These are phyloP conservation scores for Decorospora gaudefroyi DNA, from an alignment of 2,329 filamentous ascomycete species.

Conservation along the genomic window DNA sequence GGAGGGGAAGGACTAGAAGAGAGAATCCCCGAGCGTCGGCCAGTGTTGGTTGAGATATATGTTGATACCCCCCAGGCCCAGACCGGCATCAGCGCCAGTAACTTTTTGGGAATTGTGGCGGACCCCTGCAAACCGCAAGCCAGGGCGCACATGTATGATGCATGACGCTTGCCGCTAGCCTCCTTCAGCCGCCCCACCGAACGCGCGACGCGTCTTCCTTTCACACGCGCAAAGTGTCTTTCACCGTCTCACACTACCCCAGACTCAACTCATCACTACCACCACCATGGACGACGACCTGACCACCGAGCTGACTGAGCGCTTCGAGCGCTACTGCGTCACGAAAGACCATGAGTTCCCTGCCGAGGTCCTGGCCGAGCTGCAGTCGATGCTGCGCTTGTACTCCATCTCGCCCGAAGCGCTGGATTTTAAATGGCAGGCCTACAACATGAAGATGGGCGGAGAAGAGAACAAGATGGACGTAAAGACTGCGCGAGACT, in stretches of 20 bases:
- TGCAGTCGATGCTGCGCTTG: slow-evolving; percentile 83
- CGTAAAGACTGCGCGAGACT: slow-evolving; percentile 70
- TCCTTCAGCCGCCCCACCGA: slow-evolving; percentile 15
- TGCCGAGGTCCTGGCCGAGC: slow-evolving; percentile 76
- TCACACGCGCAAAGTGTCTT: slow-evolving; percentile 18
- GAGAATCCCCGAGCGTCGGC: no score
- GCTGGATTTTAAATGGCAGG: slow-evolving; percentile 98
- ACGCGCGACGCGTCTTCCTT: slow-evolving; percentile 40
- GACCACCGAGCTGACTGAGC: slow-evolving; percentile 60
- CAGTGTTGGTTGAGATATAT: no score
- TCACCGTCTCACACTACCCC: slow-evolving; percentile 9
- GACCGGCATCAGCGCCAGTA: slow-evolving; percentile 6
- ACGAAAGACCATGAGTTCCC: slow-evolving; percentile 62
- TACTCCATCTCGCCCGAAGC: slow-evolving; percentile 83
- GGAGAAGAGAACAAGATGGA: slow-evolving; percentile 73
- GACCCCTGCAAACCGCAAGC: no score
- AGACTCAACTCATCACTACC: no score
- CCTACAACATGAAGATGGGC: slow-evolving; percentile 94
- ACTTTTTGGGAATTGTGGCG: slow-evolving; percentile 21
- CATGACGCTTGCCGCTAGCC: slow-evolving; percentile 24
- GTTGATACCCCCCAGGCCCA: no score
- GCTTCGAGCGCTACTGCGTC: slow-evolving; percentile 65
- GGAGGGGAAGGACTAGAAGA: no score
- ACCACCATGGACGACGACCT: slow-evolving; percentile 54
- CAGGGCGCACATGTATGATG: no score